Evolutionary conservation across 805 yeast genomes (phyloP), one percentile per base, ranked within the genome.

Genomic region (Starmerella apicola): DNA sequence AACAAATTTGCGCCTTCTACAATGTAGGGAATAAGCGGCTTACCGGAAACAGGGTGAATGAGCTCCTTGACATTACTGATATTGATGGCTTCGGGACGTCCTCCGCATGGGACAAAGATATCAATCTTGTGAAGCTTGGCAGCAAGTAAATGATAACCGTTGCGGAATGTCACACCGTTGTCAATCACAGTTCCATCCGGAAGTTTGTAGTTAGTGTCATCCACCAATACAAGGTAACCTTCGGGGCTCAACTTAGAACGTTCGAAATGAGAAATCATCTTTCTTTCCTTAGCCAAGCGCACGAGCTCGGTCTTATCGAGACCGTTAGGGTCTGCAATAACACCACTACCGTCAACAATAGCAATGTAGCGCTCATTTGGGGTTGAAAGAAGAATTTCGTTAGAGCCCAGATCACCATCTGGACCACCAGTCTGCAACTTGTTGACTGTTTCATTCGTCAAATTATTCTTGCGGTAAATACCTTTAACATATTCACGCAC

Each of bases 401-500:
- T 91, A 20, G 94, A 81, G 23, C 98, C 98, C 51, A 88, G 69
- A 63, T 88, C 98, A 56, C 98, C 98, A 62, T 91, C 96, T 49
- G 97, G 97, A 34, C 98, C 98, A 64, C 97, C 98, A 40, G 96
- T 91, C 67, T 88, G 98, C 55, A 91, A 68, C 64, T 91, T 88
- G 53, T 69, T 70, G 44, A 88, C 71, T 29, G 64, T 61, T 20
- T 71, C 63, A 49, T 78, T 73, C 28, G 66, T 60, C 44, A 88
- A 67, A 16, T 71, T 65, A 43, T 79, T 69, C 59, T 84, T 81
- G 50, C 82, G 80, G 61, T 88, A 88, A 44, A 86, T 76, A 54
- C 82, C 81, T 58, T 81, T 78, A 42, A 88, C 93, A 59, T 76
- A 88, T 36, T 94, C 83, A 54, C 97, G 74, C 35, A 91, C 96